These are phyloP conservation scores for Epichloe coenophiala DNA, from an alignment of 2,329 filamentous ascomycete genomes.

Conservation along the genomic window DNA sequence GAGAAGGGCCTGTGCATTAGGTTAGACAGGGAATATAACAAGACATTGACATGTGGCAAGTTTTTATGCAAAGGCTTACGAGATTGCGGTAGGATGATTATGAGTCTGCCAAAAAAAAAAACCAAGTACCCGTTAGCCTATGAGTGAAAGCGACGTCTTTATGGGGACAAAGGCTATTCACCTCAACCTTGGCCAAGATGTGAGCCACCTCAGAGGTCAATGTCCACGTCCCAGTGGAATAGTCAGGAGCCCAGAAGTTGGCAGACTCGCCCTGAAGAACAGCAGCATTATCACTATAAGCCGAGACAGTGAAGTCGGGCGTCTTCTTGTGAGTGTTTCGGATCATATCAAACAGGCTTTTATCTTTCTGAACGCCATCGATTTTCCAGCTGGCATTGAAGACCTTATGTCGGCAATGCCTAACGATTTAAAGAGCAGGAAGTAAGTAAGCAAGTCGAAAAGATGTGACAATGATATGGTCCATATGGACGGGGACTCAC, in stretches of 20 bases:
- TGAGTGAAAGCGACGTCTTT: not conserved
- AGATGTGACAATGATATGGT: not conserved
- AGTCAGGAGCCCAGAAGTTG: slow-evolving; percentile 70
- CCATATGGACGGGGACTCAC: slow-evolving; percentile 10
- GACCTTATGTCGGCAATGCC: slow-evolving; percentile 68
- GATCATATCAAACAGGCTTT: slow-evolving; percentile 91
- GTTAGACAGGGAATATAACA: not conserved
- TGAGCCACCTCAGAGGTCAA: slow-evolving; percentile 77
- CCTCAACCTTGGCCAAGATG: slow-evolving; percentile 81
- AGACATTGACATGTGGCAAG: not conserved
- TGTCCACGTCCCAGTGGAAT: slow-evolving; percentile 75
- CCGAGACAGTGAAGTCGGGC: slow-evolving; percentile 75
- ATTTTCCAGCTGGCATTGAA: slow-evolving; percentile 98
- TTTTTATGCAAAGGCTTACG: slow-evolving; percentile 19
- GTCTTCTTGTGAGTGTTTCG: slow-evolving; percentile 80
- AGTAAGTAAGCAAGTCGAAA: not conserved
- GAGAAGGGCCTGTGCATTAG: slow-evolving; percentile 47
- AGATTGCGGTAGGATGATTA: slow-evolving; percentile 94
- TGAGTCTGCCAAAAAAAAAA: slow-evolving; percentile 43
- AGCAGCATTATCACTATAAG: slow-evolving; percentile 97
- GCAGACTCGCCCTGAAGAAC: slow-evolving; percentile 40
- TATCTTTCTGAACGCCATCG: slow-evolving; percentile 65
- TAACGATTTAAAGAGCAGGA: not conserved
- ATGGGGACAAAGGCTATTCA: not conserved
- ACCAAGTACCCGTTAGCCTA: not conserved